A percentile compares a stretch with the other conserved stretches of the same genome.
Evolutionary conservation across 768 basidiomycete species (phyloP).

Genomic region (Leccinum uliginosum): DNA sequence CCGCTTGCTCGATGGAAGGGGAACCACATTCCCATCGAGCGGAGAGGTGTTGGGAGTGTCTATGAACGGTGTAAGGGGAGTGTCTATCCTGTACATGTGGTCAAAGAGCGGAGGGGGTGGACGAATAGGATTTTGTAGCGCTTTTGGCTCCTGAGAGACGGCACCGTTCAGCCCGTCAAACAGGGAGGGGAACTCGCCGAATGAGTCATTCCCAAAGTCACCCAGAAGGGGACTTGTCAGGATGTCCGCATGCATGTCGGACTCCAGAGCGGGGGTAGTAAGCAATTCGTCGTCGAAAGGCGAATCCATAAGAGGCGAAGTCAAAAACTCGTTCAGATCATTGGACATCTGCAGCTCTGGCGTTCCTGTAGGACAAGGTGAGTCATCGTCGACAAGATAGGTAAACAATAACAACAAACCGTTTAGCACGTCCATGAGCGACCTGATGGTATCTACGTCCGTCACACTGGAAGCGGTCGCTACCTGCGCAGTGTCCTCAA

Average conservation of each 20-base stretch:
- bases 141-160: conserved; percentile 16
- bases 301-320: conserved; percentile 45
- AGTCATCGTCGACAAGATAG: background rate
- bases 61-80: conserved; percentile 49
- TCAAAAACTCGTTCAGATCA: conserved; percentile 41
- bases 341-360: conserved; percentile 36
- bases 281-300: conserved; percentile 44
- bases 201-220: conserved; percentile 30
- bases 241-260: conserved; percentile 35
- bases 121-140: conserved; percentile 4
- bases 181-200: conserved; percentile 31
- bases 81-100: conserved; percentile 40
- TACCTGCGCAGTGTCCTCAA: conserved; percentile 24
- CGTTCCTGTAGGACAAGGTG: conserved; percentile 21
- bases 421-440: conserved; percentile 37
- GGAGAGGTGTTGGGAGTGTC: conserved; percentile 34
- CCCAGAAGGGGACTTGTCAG: conserved; percentile 40
- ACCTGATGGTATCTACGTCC: conserved; percentile 32
- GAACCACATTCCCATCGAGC: conserved; percentile 15
- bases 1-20: conserved; percentile 21
- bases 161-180: conserved; percentile 23
- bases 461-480: conserved; percentile 18
- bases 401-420: conserved; percentile 22
- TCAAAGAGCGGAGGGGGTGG: conserved; percentile 28
- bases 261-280: conserved; percentile 39